Conservation (phyloP, 2,329 filamentous ascomycete genomes). For the Diaporthe citriasiana region DNA sequence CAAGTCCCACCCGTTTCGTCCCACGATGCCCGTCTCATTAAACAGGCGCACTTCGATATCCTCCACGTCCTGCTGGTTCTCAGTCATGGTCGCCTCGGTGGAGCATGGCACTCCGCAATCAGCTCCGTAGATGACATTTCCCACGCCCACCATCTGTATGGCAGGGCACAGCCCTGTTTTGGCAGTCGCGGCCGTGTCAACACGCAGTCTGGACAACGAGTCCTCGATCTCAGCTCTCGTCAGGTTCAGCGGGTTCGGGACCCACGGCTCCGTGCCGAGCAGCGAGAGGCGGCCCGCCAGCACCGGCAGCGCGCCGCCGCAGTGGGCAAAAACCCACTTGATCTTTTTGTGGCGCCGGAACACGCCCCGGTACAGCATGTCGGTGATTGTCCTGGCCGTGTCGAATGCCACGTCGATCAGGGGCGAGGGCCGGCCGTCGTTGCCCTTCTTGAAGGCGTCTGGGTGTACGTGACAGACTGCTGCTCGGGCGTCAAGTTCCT, state of each 20-base stretch:
- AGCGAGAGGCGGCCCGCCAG: conserved; percentile 80
- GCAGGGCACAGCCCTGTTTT: conserved; percentile 4
- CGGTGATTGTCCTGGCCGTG: neutral
- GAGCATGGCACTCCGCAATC: conserved; percentile 14
- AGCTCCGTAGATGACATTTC: neutral
- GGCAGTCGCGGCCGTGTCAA: conserved; percentile 13
- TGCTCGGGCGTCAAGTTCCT: conserved; percentile 1
- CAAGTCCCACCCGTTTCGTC: conserved; percentile 5
- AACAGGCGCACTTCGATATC: neutral
- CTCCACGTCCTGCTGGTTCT: neutral
- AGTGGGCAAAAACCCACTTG: conserved; percentile 76
- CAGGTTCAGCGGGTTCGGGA: neutral
- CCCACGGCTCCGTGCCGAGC: conserved; percentile 15
- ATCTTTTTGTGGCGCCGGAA: neutral
- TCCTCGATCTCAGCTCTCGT: neutral
- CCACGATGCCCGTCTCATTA: neutral
- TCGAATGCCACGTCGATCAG: conserved; percentile 18
- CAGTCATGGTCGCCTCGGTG: conserved; percentile 2
- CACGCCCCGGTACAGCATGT: neutral
- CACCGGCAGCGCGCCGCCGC: conserved; percentile 89
- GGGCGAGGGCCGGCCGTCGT: neutral
- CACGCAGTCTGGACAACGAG: neutral
- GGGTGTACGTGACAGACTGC: conserved; percentile 9
- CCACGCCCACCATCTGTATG: neutral
- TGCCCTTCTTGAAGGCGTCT: neutral